These are phyloP conservation scores for Clarireedia homoeocarpa DNA, from an alignment of 2,329 filamentous ascomycete species.

Conservation along the genomic window DNA sequence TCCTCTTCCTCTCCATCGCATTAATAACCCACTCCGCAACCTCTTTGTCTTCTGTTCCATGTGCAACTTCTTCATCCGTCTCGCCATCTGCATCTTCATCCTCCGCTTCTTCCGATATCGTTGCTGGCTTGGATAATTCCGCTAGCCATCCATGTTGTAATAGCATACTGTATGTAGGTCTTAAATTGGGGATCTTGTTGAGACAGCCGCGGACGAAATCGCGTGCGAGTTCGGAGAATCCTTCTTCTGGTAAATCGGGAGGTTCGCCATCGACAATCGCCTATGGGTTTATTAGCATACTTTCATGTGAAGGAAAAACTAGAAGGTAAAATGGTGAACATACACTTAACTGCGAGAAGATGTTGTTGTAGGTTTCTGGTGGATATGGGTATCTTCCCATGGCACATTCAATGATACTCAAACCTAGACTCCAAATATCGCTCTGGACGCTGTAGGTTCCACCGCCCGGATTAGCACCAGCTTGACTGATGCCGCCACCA, in stretches of 20 bases:
- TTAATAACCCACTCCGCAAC: slow-evolving; percentile 77
- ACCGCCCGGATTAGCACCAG: slow-evolving; percentile 57
- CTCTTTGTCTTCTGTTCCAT: slow-evolving; percentile 57
- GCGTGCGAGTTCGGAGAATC: slow-evolving; percentile 70
- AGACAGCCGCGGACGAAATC: slow-evolving; percentile 86
- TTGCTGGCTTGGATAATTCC: slow-evolving; percentile 66
- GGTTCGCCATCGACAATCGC: slow-evolving; percentile 98
- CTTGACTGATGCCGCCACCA: slow-evolving; percentile 69
- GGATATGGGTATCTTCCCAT: slow-evolving; percentile 93
- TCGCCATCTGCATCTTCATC: not conserved
- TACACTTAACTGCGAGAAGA: slow-evolving; percentile 94
- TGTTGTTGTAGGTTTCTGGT: slow-evolving; percentile 94
- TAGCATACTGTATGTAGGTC: slow-evolving; percentile 90
- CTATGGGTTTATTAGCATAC: slow-evolving; percentile 38
- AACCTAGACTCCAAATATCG: slow-evolving; percentile 92
- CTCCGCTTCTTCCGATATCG: slow-evolving; percentile 62
- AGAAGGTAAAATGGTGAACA: not conserved
- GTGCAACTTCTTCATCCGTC: not conserved
- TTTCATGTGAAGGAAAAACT: not conserved
- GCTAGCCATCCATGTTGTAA: slow-evolving; percentile 85
- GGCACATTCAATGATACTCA: slow-evolving; percentile 94
- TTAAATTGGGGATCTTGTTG: slow-evolving; percentile 83
- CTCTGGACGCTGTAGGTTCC: slow-evolving; percentile 97
- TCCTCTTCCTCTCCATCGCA: slow-evolving; percentile 59
- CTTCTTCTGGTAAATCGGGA: slow-evolving; percentile 70